Evolutionary conservation across 1,139 yeast species (phyloP).

Genomic region (Zygoascus hellenicus): DNA sequence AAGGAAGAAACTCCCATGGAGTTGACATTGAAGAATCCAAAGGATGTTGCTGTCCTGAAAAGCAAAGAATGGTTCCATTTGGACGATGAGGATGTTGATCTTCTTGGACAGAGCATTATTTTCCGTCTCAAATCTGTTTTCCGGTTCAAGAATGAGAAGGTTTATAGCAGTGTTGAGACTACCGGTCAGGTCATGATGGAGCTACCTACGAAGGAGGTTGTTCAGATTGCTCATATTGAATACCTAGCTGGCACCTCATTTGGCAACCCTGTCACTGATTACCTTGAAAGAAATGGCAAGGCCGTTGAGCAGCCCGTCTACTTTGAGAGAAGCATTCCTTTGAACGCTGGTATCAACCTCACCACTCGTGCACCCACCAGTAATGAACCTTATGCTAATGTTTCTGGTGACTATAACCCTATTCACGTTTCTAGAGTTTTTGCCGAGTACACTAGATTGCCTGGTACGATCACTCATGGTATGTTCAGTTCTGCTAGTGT

Average conservation of each 20-base stretch:
- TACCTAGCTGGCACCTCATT: constrained; percentile 90
- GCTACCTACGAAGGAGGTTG: constrained; percentile 85
- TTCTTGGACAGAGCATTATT: constrained; percentile 73
- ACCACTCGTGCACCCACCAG: constrained; percentile 73
- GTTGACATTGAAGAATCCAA: constrained; percentile 62
- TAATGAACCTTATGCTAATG: constrained; percentile 94
- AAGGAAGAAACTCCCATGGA: constrained; percentile 83
- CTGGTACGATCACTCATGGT: constrained; percentile 98
- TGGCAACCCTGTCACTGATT: constrained; percentile 97
- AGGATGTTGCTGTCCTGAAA: constrained; percentile 87
- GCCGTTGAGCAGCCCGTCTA: constrained; percentile 90
- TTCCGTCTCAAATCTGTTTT: constrained; percentile 87
- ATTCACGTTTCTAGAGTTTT: constrained; percentile 95
- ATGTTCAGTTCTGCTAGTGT: constrained; percentile 97
- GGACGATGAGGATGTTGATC: constrained; percentile 59
- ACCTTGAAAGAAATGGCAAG: constrained; percentile 83
- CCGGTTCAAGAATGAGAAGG: constrained; percentile 68
- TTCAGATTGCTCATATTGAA: constrained; percentile 79
- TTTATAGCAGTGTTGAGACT: constrained; percentile 76
- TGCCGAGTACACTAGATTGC: constrained; percentile 86
- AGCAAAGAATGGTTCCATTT: constrained; percentile 98
- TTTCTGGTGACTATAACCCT: constrained; percentile 97
- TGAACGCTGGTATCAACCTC: constrained; percentile 68
- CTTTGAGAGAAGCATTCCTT: constrained; percentile 87
- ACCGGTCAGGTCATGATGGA: constrained; percentile 82